Base-by-base conservation (phyloP, 768 basidiomycete species). In the Boletus barrowsii region DNA sequence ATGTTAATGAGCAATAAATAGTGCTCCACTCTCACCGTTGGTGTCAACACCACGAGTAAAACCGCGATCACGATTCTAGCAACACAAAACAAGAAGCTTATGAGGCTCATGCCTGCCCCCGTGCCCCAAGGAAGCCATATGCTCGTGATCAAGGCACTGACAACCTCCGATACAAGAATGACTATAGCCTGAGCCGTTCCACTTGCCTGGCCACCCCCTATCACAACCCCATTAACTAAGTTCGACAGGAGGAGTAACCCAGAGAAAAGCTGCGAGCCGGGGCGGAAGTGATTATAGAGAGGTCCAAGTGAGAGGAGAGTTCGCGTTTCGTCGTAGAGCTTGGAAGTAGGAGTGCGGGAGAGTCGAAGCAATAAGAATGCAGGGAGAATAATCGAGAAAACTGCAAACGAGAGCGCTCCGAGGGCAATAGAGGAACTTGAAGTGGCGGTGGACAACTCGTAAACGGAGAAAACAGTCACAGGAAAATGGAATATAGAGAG, bases 41-140 rank as follows among this genome's bases (percentile, higher is more conserved):
- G 90, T 15, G 89, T 88, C 47, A 99, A 73, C 59, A 98, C 91
- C 62, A 99, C 89, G 43, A 98, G 76, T 33, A 99, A 72, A 14
- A 98, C 93, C 3, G 91, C 89, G 22, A 93, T 82, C 26, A 94
- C 86, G 62, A 97, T 95, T 59, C 96, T 79, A 20, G 90, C 86
- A 5, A 96, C 90, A 54, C 92, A 93, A 63, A 96, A 88, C 64
- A 97, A 75, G 76, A 98, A 98, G 68, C 91, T 93, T 54, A 96
- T 87, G 35, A 94, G 78, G 14, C 95, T 96, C 97, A 98, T 98
- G 57, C 93, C 90, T 2, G 96, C 93, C 2, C 96, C 93, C 49
- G 88, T 88, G 30, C 92, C 93, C 96, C 96, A 99, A 17, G 95
- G 95, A 55, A 97, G 80, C 93, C 93, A 97, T 32, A 96, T 77